phyloP scores from a whole-genome alignment of 2,329 filamentous ascomycete genomes.

The Colletotrichum sublineola region DNA sequence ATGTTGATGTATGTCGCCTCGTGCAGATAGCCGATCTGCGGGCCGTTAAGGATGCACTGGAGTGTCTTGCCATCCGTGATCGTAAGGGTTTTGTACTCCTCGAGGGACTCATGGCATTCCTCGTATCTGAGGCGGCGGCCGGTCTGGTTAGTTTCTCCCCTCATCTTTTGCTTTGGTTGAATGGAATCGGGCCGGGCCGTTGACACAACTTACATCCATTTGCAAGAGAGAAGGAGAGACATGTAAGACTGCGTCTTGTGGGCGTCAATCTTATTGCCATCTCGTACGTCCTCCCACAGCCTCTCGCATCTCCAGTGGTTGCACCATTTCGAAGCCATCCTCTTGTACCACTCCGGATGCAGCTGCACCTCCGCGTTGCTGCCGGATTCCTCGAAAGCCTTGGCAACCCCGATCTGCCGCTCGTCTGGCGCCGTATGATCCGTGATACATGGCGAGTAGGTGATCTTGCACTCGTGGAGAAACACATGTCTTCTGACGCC shows the following conservation, averaged over 20 bases:
- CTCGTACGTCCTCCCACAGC: conserved; percentile 33
- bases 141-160: neutral
- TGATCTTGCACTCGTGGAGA: neutral
- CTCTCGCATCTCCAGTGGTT: conserved; percentile 44
- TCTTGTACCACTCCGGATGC: conserved; percentile 38
- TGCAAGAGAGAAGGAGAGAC: conserved; percentile 39
- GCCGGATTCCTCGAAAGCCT: conserved; percentile 10
- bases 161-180: neutral
- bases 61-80: conserved; percentile 39
- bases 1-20: conserved; percentile 33
- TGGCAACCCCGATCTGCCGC: conserved; percentile 30
- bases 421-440: conserved; percentile 39
- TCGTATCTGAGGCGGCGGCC: conserved; percentile 23
- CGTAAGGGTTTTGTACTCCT: conserved; percentile 31
- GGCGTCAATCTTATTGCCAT: conserved; percentile 3
- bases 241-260: conserved; percentile 29
- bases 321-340: conserved; percentile 42
- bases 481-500: conserved; percentile 38
- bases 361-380: conserved; percentile 20
- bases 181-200: too few relatives aligned
- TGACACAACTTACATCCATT: conserved; percentile 30
- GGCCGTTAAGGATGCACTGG: conserved; percentile 27
- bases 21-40: neutral
- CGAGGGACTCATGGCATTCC: conserved; percentile 29
- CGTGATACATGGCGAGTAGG: conserved; percentile 33